Conservation (phyloP, 257 asterid genomes). For the Verbena officinalis region DNA sequence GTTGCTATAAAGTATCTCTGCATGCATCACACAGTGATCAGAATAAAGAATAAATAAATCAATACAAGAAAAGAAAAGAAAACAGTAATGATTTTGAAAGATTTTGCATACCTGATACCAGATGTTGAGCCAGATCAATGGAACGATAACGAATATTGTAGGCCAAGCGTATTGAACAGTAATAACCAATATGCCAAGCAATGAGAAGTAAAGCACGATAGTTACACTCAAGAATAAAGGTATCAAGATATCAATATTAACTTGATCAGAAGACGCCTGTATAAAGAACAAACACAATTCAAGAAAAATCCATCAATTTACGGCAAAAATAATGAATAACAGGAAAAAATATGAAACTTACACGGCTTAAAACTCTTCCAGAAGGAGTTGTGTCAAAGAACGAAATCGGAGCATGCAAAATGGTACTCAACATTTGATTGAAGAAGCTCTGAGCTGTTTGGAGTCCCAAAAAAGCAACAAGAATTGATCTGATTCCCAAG, state of each 20-base stretch:
- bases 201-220: constrained; percentile 39
- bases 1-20: constrained; percentile 68
- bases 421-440: constrained; percentile 47
- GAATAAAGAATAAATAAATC: too few species aligned
- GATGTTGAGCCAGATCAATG: constrained; percentile 61
- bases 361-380: constrained; percentile 77
- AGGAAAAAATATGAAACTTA: constrained; percentile 30
- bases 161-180: constrained; percentile 76
- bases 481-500: constrained; percentile 36
- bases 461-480: constrained; percentile 48
- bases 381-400: constrained; percentile 93
- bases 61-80: too few species aligned
- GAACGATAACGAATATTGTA: constrained; percentile 53
- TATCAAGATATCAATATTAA: constrained; percentile 50
- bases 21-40: not conserved
- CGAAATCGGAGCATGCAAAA: constrained; percentile 83
- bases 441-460: constrained; percentile 61
- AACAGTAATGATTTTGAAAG: too few species aligned
- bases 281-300: not conserved
- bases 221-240: constrained; percentile 49
- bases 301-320: not conserved
- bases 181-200: constrained; percentile 49
- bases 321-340: not conserved
- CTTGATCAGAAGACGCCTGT: constrained; percentile 74
- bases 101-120: constrained; percentile 66